These are phyloP conservation scores for Suhomyces guaymorum DNA, from an alignment of 1,139 yeast genomes.

Conservation along the genomic window DNA sequence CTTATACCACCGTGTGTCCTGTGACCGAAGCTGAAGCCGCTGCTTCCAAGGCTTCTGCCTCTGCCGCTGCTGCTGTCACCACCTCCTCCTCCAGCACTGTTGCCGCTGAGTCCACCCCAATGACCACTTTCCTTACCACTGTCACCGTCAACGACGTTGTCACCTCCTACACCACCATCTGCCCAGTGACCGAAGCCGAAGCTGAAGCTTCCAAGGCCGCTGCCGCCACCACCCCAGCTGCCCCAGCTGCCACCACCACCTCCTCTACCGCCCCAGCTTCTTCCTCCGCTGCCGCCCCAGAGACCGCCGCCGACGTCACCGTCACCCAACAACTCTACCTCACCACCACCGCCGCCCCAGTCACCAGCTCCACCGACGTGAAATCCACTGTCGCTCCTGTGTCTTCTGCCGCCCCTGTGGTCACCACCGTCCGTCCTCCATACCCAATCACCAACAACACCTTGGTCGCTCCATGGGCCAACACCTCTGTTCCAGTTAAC, in stretches of 20 bases:
- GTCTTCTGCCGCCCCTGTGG: conserved; percentile 11
- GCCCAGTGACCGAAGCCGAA: conserved; percentile 20
- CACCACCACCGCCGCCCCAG: conserved; percentile 5
- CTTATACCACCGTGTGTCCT: conserved; percentile 27
- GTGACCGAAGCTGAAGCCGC: conserved; percentile 13
- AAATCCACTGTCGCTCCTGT: conserved; percentile 16
- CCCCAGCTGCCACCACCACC: conserved; percentile 8
- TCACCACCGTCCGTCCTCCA: not conserved
- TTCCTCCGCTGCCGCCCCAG: too few species aligned
- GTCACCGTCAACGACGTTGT: conserved; percentile 19
- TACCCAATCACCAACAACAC: conserved; percentile 4
- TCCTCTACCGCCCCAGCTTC: conserved; percentile 2
- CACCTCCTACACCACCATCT: conserved; percentile 24
- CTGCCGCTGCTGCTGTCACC: conserved; percentile 14
- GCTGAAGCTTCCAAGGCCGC: conserved; percentile 7
- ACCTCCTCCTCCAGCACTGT: too few species aligned
- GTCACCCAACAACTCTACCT: conserved; percentile 5
- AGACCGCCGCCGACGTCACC: conserved; percentile 9
- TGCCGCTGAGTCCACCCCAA: too few species aligned
- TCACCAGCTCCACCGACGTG: conserved; percentile 11
- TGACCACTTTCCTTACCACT: conserved; percentile 15
- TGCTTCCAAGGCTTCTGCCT: conserved; percentile 9
- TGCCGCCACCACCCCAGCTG: conserved; percentile 10
- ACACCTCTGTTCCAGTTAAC: conserved; percentile 9
- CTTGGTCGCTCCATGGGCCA: conserved; percentile 9